These are phyloP conservation scores for Thelephora aurantiotincta DNA, from an alignment of 768 basidiomycete species.

Conservation along the genomic window DNA sequence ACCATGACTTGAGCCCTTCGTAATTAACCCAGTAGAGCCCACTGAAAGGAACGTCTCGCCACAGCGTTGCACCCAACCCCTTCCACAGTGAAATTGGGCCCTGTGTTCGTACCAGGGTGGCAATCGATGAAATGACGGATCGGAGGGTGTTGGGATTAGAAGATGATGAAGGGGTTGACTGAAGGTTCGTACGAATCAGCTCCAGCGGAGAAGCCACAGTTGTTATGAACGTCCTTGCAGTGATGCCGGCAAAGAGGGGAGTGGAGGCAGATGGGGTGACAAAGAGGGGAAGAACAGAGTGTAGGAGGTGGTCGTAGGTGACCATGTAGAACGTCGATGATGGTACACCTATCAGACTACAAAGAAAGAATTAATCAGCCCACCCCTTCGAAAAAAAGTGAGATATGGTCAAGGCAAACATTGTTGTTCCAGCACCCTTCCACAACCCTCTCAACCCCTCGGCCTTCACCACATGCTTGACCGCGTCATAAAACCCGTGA, in stretches of 20 bases:
- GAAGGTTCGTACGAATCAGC: constrained; percentile 85
- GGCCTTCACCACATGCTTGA: constrained; percentile 62
- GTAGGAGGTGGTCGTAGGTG: constrained; percentile 80
- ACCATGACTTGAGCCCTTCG: constrained; percentile 61
- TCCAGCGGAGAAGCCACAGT: constrained; percentile 79
- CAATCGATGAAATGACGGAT: constrained; percentile 56
- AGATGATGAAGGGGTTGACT: constrained; percentile 67
- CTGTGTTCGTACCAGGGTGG: constrained; percentile 38
- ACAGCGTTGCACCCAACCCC: constrained; percentile 82
- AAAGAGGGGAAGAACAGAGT: constrained; percentile 44
- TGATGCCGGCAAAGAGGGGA: constrained; percentile 71
- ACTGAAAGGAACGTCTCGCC: constrained; percentile 96
- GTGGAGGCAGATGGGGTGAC: constrained; percentile 38
- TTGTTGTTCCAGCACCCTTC: constrained; percentile 87
- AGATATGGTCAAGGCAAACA: constrained; percentile 36
- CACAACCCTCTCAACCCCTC: constrained; percentile 82
- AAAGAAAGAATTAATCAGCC: constrained; percentile 6
- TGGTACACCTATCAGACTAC: constrained; percentile 80
- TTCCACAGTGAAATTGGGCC: constrained; percentile 75
- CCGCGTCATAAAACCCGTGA: constrained; percentile 76
- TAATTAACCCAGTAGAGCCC: constrained; percentile 97
- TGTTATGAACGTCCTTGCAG: constrained; percentile 71
- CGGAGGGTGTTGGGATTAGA: constrained; percentile 62
- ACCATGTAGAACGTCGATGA: constrained; percentile 91
- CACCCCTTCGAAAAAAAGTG: not conserved